These are phyloP conservation scores for Bipolaris victoriae DNA, from an alignment of 2,329 filamentous ascomycete genomes.

Conservation along the genomic window DNA sequence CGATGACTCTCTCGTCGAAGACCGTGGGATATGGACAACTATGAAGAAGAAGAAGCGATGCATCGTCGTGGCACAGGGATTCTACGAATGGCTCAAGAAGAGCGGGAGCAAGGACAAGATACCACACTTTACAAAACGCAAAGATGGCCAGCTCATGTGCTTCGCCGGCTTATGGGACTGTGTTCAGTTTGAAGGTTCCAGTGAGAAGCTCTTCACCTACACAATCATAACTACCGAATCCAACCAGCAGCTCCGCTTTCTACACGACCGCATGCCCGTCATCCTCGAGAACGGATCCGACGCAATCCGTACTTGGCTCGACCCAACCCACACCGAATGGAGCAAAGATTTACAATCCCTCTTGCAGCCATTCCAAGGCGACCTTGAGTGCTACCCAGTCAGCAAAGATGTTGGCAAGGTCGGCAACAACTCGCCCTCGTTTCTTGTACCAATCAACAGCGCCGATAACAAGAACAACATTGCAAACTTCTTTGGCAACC, in stretches of 20 bases:
- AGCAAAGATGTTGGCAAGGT: slow-evolving; percentile 91
- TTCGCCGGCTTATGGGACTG: slow-evolving; percentile 93
- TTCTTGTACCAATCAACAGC: slow-evolving; percentile 82
- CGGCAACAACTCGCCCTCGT: slow-evolving; percentile 84
- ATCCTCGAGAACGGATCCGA: slow-evolving; percentile 80
- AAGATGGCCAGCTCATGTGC: slow-evolving; percentile 83
- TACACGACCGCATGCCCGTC: slow-evolving; percentile 96
- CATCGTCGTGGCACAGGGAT: slow-evolving; percentile 86
- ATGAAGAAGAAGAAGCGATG: slow-evolving; percentile 93
- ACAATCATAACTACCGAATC: slow-evolving; percentile 91
- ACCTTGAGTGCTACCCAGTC: slow-evolving; percentile 85
- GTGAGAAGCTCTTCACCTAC: slow-evolving; percentile 82
- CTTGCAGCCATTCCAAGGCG: slow-evolving; percentile 78
- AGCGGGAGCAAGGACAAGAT: slow-evolving; percentile 77
- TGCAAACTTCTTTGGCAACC: slow-evolving; percentile 84
- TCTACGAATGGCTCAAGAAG: slow-evolving; percentile 94
- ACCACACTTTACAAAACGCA: slow-evolving; percentile 82
- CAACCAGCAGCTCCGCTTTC: slow-evolving; percentile 79
- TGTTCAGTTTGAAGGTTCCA: slow-evolving; percentile 74
- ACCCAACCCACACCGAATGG: slow-evolving; percentile 76
- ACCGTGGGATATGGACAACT: slow-evolving; percentile 84
- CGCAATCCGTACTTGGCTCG: slow-evolving; percentile 75
- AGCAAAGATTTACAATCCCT: slow-evolving; percentile 76
- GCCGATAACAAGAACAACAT: slow-evolving; percentile 92
- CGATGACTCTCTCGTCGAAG: slow-evolving; percentile 78